Base-by-base conservation (phyloP, 2,329 filamentous ascomycete species). In the Apiospora phragmitis region DNA sequence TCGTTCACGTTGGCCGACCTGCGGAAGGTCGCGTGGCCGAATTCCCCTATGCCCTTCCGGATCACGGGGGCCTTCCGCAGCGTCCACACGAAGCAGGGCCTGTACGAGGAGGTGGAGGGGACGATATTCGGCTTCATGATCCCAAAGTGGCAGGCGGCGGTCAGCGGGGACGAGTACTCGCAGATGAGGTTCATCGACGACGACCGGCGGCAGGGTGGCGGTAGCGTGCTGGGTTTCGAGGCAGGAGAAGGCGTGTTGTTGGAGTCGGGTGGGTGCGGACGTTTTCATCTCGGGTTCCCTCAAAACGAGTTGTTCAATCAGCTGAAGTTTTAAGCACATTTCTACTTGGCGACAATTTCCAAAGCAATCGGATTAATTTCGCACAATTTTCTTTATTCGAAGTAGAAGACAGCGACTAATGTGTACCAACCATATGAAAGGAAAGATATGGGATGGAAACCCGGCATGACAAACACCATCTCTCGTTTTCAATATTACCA, bases 231-330 rank as follows among this genome's bases (percentile, higher is more conserved):
- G 41, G 65, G 42, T 0, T 67, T 67, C 42, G 42, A 42, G 42
- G 11, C 65, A 12, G 65, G 38, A 12, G 41, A 45, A 26, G 65
- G 42, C n/a, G 38, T 32, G 3, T 42, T 43, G 24, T 11, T 67
- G 65, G 65, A 45, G 38, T 43, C 42, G 38, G 65, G 38, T 6
- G 38, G 8, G 4, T 67, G 65, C 26, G 65, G 65, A 4, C 38
- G 65, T 42, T 67, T 67, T 26, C 65, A 67, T 67, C 65, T 67
- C 24, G 65, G 65, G 3, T 67, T 67, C 42, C 65, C 65, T 9
- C 55, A 62, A n/a, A 21, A 62, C 7, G 32, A 62, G 8, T 3
- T n/a, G 32, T 62, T 62, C 18, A 62, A 62, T n/a, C 29, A 62
- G 55, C n/a, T 62, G 55, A 38, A 62, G 55, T 38, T 62, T 18